Conservation (phyloP, 192 early-diverging fungal genomes). For the Coemansia reversa region DNA sequence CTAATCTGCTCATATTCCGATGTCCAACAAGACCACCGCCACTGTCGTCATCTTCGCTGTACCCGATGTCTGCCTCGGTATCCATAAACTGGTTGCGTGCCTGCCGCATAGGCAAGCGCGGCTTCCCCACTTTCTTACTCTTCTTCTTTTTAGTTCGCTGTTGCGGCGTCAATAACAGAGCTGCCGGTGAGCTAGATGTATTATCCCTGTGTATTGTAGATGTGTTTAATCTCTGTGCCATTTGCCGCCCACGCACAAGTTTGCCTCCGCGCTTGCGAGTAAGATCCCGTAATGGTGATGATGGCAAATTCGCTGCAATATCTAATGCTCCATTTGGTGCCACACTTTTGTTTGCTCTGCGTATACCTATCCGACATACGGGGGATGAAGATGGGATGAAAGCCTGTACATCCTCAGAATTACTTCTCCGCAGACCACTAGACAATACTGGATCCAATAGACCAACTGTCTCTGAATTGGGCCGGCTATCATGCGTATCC, state of each 20-base stretch:
- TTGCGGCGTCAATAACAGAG: neutral
- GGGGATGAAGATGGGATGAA: too few species aligned
- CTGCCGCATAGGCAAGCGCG: slow-evolving; percentile 14
- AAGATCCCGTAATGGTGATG: slow-evolving; percentile 2
- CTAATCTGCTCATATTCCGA: neutral
- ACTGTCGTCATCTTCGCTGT: slow-evolving; percentile 33
- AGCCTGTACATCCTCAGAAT: too few species aligned
- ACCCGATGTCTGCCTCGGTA: slow-evolving; percentile 36
- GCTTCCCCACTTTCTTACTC: neutral
- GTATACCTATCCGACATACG: too few species aligned
- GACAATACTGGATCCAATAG: too few species aligned
- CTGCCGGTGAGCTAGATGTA: too few species aligned
- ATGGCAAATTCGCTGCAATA: slow-evolving; percentile 1
- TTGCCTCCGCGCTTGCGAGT: slow-evolving; percentile 9
- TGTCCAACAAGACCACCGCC: neutral
- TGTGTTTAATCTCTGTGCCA: neutral
- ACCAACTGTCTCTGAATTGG: too few species aligned
- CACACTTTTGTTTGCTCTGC: too few species aligned
- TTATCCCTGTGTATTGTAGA: neutral
- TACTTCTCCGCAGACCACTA: too few species aligned
- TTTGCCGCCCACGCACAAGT: slow-evolving; percentile 14
- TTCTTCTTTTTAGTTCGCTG: slow-evolving; percentile 5
- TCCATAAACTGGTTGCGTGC: slow-evolving; percentile 37
- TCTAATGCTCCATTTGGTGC: slow-evolving; percentile 1
- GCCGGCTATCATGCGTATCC: neutral